Conservation (phyloP, 2,329 filamentous ascomycete genomes). For the Trichothecium roseum region DNA sequence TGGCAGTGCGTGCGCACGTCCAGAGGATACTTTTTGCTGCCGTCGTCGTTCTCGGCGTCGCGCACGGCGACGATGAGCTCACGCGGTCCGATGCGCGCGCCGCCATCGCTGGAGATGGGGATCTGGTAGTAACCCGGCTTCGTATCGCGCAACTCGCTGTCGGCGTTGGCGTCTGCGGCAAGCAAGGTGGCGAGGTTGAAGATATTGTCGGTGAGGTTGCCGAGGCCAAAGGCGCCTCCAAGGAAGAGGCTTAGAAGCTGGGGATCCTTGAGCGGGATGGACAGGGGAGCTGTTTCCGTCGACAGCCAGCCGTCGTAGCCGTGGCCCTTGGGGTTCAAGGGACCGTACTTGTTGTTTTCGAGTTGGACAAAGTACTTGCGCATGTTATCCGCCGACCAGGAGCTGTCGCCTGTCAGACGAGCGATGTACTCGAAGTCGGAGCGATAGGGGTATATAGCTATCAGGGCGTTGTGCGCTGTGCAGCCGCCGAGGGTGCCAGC, state of each 20-base stretch:
- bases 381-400: constrained; percentile 30
- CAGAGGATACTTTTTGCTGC: constrained; percentile 42
- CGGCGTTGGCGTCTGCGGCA: constrained; percentile 40
- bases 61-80: no score
- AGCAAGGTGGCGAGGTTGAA: constrained; percentile 25
- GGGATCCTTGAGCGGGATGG: constrained; percentile 38
- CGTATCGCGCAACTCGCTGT: constrained; percentile 31
- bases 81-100: constrained; percentile 33
- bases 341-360: constrained; percentile 30
- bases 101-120: constrained; percentile 31
- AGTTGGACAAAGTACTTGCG: constrained; percentile 26
- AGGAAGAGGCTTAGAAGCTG: constrained; percentile 44
- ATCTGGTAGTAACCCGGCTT: constrained; percentile 30
- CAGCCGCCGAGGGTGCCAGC: constrained; percentile 47
- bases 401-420: constrained; percentile 27
- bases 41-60: constrained; percentile 24
- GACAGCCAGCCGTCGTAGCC: constrained; percentile 37
- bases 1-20: constrained; percentile 39
- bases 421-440: constrained; percentile 23
- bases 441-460: constrained; percentile 39
- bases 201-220: constrained; percentile 17
- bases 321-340: constrained; percentile 22
- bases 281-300: constrained; percentile 38
- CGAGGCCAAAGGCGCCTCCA: constrained; percentile 13
- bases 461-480: constrained; percentile 43